Evolutionary conservation across 306 rosid species (phyloP), one percentile per base, ranked within the genome.

Genomic region (Alnus glutinosa): DNA sequence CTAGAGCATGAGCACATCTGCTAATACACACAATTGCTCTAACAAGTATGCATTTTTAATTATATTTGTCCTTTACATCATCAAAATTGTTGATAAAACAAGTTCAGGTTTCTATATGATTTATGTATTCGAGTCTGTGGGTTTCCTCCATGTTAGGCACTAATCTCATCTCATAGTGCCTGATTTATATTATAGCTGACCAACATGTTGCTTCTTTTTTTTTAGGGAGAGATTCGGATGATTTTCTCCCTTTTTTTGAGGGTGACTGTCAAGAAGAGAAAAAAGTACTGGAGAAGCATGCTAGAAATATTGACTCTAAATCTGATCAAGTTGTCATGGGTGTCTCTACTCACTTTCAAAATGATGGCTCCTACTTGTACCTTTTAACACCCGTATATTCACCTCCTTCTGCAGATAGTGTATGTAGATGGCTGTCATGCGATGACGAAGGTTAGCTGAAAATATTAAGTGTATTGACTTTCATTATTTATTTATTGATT

Each of bases 321-420:
- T 82, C 87, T 81, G 79, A 73, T 72, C 88, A 89, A 77, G 84
- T 83, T 73, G 76, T 57, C 50, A 28, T 83, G 69, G 88, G 89
- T 47, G 80, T 89, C 77, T 78, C 94, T 15, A 77, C 87, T 76
- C 90, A 86, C 90, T 92, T 81, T 86, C 91, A 84, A 88, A 90
- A 91, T 77, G 97, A 94, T 86, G 98, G 97, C 76, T 88, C 94
- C 74, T 74, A 28, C 85, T 79, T 89, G 54, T 90, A 87, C 83
- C 70, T 92, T 68, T 82, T 94, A 77, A 89, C 94, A 61, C 93
- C 97, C 57, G 85, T 83, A 70, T 77, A 82, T 74, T 83, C 89
- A 81, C 98, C 98, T 72, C 98, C 98, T 83, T 63, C 97, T 19
- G 82, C 70, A 18, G 64, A 69, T 66, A 80, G 88, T 83, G 97